phyloP scores from a whole-genome alignment of 768 basidiomycete species.

The Kwoniella dendrophila region DNA sequence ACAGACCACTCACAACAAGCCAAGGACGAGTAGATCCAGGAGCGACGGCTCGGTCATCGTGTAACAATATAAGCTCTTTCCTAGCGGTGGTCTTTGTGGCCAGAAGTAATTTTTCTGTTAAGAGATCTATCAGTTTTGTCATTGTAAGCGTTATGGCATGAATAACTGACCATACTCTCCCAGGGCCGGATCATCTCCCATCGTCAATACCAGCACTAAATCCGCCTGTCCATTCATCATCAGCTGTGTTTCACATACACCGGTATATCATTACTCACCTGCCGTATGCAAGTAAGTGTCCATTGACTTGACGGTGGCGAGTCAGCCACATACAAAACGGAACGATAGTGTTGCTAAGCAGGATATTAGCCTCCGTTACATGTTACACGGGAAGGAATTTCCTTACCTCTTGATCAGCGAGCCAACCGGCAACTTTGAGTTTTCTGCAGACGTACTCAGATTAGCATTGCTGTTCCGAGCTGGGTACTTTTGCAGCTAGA shows the following conservation, averaged over 20 bases:
- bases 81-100: conserved; percentile 98
- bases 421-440: conserved; percentile 89
- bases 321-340: conserved; percentile 93
- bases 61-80: conserved; percentile 91
- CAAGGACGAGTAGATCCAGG: conserved; percentile 93
- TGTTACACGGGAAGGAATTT: no score
- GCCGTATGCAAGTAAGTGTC: conserved; percentile 97
- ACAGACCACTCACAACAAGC: conserved; percentile 70
- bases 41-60: conserved; percentile 82
- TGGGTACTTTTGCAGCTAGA: neutral
- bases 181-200: conserved; percentile 80
- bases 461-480: neutral
- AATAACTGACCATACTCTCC: conserved; percentile 73
- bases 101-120: conserved; percentile 71
- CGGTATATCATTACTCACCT: conserved; percentile 62
- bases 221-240: conserved; percentile 29
- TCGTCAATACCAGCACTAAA: conserved; percentile 58
- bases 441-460: conserved; percentile 57
- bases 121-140: neutral
- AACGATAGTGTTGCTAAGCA: conserved; percentile 77
- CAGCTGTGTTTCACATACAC: neutral
- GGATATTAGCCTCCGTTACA: neutral
- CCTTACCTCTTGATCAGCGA: conserved; percentile 68
- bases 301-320: conserved; percentile 92
- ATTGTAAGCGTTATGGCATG: neutral